These are phyloP conservation scores for Scalesia atractyloides DNA, from an alignment of 129 eudicot species.

Conservation along the genomic window DNA sequence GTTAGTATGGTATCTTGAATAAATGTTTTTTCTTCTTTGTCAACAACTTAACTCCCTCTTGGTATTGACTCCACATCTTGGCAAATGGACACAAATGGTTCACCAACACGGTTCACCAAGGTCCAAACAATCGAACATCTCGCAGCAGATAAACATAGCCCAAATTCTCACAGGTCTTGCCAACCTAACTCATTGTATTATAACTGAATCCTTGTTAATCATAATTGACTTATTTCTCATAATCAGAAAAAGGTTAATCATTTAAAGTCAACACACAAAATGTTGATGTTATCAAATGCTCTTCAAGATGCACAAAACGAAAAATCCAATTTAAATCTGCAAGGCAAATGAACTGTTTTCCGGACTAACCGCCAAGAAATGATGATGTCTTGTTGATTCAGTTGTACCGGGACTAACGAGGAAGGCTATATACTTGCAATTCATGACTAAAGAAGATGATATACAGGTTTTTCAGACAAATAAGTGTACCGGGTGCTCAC, in stretches of 20 bases:
- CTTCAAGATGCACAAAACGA: constrained; percentile 16
- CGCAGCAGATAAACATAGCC: constrained; percentile 65
- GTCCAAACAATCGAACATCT: constrained; percentile 36
- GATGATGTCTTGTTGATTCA: too few relatives aligned
- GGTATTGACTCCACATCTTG: constrained; percentile 11
- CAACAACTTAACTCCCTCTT: constrained; percentile 53
- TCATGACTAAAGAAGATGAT: too few relatives aligned
- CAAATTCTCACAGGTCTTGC: constrained; percentile 76
- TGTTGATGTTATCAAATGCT: too few relatives aligned
- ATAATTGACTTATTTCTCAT: constrained; percentile 29
- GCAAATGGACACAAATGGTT: constrained; percentile 47
- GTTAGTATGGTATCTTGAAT: too few relatives aligned
- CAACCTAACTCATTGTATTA: constrained; percentile 57
- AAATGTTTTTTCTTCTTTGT: constrained; percentile 65
- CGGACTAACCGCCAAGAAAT: too few relatives aligned
- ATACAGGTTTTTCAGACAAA: too few relatives aligned
- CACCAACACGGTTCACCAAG: constrained; percentile 45
- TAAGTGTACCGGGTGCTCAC: too few relatives aligned
- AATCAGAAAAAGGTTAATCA: constrained; percentile 23
- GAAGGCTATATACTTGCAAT: too few relatives aligned
- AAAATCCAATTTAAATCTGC: too few relatives aligned
- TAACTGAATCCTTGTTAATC: constrained; percentile 22
- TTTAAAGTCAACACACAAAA: too few relatives aligned
- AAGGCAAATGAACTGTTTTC: too few relatives aligned
- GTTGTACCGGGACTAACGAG: too few relatives aligned